A percentile compares a stretch with the other conserved stretches of the same genome.
These are phyloP conservation scores for Diplodia corticola DNA, from an alignment of 2,329 filamentous ascomycete species.

Conservation along the genomic window DNA sequence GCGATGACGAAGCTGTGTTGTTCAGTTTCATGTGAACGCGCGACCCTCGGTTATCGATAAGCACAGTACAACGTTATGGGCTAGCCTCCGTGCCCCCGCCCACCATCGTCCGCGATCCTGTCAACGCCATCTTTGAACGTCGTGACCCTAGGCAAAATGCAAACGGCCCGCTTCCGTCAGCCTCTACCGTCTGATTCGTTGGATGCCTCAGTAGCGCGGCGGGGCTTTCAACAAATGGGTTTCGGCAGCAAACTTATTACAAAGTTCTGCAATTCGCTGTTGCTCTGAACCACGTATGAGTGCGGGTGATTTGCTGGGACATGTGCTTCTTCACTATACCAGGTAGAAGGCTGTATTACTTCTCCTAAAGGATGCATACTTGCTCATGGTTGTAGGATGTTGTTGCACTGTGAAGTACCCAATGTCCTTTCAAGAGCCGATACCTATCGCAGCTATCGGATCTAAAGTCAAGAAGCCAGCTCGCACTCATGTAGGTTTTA, in stretches of 20 bases:
- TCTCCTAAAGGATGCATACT: too few species aligned
- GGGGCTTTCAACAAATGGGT: neutral
- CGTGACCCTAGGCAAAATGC: neutral
- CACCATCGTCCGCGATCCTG: neutral
- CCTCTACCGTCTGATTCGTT: neutral
- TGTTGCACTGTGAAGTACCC: too few species aligned
- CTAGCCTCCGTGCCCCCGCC: neutral
- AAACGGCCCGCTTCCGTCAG: neutral
- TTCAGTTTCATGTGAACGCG: slow-evolving; percentile 10
- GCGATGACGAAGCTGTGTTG: slow-evolving; percentile 5
- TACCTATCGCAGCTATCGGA: too few species aligned
- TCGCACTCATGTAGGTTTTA: too few species aligned
- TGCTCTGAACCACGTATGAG: too few species aligned
- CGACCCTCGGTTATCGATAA: slow-evolving; percentile 15
- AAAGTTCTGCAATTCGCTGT: too few species aligned
- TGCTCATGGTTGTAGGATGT: too few species aligned
- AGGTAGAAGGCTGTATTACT: too few species aligned
- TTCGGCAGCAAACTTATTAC: neutral
- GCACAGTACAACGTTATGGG: neutral
- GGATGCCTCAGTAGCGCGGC: neutral
- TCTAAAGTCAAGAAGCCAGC: too few species aligned
- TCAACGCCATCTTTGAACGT: neutral
- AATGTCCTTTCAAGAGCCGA: too few species aligned
- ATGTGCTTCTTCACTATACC: too few species aligned
- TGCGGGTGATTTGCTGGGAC: too few species aligned